Conservation (phyloP, 2,329 filamentous ascomycete species). For the Mycosphaerella arachidis region DNA sequence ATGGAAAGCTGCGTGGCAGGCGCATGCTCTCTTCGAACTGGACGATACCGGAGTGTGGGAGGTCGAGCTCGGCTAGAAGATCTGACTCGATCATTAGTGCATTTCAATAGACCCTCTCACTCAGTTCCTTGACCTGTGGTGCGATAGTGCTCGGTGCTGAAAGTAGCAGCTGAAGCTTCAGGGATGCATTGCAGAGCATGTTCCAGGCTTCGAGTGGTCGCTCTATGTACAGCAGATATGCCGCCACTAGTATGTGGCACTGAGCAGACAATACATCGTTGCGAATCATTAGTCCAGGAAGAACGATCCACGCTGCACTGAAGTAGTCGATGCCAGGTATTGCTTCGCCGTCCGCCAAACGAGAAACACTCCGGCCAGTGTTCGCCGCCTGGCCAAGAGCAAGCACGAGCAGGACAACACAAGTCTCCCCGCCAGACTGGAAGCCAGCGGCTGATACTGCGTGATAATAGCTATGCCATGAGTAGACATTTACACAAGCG, state of each 20-base stretch:
- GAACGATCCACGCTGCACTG: constrained; percentile 70
- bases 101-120: constrained; percentile 81
- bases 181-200: constrained; percentile 68
- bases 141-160: constrained; percentile 69
- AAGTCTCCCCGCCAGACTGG: constrained; percentile 73
- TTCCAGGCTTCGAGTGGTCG: constrained; percentile 80
- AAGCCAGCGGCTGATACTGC: constrained; percentile 72
- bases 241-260: constrained; percentile 74
- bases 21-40: constrained; percentile 78
- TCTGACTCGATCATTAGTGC: constrained; percentile 74
- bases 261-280: constrained; percentile 75
- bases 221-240: constrained; percentile 78
- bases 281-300: constrained; percentile 73
- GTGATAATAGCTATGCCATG: constrained; percentile 71
- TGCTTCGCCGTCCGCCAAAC: constrained; percentile 63
- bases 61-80: constrained; percentile 70
- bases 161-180: constrained; percentile 73
- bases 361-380: constrained; percentile 66
- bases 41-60: constrained; percentile 77
- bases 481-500: constrained; percentile 77
- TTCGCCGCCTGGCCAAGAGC: constrained; percentile 72
- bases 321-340: constrained; percentile 76
- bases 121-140: constrained; percentile 64
- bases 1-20: constrained; percentile 71
- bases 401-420: constrained; percentile 73